Base-by-base conservation (phyloP, 495 filamentous ascomycete species). In the Daldinia caldariorum region DNA sequence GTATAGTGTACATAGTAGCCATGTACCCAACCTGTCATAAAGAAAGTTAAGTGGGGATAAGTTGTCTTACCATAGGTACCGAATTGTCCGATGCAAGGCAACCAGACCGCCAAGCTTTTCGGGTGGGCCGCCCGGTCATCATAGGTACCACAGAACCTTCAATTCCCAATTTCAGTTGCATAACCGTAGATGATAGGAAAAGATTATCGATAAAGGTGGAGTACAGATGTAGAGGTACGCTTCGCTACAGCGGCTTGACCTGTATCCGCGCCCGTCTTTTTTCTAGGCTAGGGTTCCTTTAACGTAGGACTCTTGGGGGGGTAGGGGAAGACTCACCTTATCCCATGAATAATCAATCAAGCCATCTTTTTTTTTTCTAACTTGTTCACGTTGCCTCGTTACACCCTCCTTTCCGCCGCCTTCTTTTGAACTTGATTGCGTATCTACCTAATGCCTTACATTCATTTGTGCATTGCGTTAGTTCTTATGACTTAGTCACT, bases 11-110 rank as follows among this genome's bases (percentile, higher is more conserved):
- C 26, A 1, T 26, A 26, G 3, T n/a, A n/a, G n/a, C n/a, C n/a
- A n/a, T n/a, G n/a, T 29, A 31, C 35, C 37, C 38, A 31, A 45
- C 32, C 7, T 5, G 39, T n/a, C 55, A 56, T 61, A 35, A 35
- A 35, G 9, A 57, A 18, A 49, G 38, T 22, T 61, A 69, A 43
- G 14, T 38, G 60, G 58, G 37, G 45, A 59, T n/a, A 45, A 63
- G 37, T 22, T 22, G 50, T 57, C 39, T 12, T 61, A 67, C 20
- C 58, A 56, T 18, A 43, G 1, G 7, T 37, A 47, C 53, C 53
- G 32, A 67, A 71, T 71, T 67, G 63, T 67, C 69, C 58, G 69
- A 67, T 67, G 69, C 63, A 71, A 71, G 63, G 67, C 67, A 64
- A 60, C 61, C 55, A 43, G 56, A 49, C 7, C 16, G 60, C 54